phyloP scores from a whole-genome alignment of 2,329 filamentous ascomycete genomes.

The Tolypocladium endophyticum region DNA sequence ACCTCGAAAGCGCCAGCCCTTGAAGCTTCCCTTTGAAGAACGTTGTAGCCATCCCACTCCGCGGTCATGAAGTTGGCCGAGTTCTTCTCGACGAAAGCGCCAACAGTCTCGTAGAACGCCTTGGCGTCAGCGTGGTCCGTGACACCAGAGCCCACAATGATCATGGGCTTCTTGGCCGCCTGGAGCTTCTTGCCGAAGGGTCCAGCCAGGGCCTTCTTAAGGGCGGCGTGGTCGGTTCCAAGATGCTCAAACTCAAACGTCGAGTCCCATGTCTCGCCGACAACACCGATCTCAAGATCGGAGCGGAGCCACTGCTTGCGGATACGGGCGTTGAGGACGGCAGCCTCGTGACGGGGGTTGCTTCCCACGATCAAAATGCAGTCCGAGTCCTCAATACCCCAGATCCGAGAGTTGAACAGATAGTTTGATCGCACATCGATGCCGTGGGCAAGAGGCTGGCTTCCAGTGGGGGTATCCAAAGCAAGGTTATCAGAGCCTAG shows the following conservation, averaged over 20 bases:
- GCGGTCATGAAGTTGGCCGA: conserved; percentile 74
- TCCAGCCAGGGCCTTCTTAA: conserved; percentile 79
- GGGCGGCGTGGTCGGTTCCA: conserved; percentile 63
- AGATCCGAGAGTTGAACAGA: conserved; percentile 91
- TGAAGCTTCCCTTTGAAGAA: conserved; percentile 88
- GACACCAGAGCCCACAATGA: conserved; percentile 85
- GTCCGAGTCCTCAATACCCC: conserved; percentile 88
- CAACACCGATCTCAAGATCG: conserved; percentile 82
- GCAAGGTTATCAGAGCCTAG: conserved; percentile 93
- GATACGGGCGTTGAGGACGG: conserved; percentile 90
- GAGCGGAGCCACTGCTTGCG: conserved; percentile 96
- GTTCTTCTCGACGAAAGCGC: conserved; percentile 87
- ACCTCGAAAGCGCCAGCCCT: conserved; percentile 91
- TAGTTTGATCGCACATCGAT: conserved; percentile 91
- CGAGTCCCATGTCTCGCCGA: conserved; percentile 84
- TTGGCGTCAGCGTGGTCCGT: conserved; percentile 87
- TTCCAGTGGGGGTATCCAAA: conserved; percentile 79
- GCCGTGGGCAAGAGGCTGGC: conserved; percentile 78
- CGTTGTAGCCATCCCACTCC: conserved; percentile 97
- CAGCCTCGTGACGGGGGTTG: conserved; percentile 91
- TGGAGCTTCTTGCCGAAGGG: conserved; percentile 89
- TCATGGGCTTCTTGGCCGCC: conserved; percentile 85
- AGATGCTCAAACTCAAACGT: conserved; percentile 95
- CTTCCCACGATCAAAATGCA: conserved; percentile 85
- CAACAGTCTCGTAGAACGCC: conserved; percentile 85